Evolutionary conservation across 495 filamentous ascomycete genomes (phyloP).

Genomic region (Hypomontagnella submonticulosa): DNA sequence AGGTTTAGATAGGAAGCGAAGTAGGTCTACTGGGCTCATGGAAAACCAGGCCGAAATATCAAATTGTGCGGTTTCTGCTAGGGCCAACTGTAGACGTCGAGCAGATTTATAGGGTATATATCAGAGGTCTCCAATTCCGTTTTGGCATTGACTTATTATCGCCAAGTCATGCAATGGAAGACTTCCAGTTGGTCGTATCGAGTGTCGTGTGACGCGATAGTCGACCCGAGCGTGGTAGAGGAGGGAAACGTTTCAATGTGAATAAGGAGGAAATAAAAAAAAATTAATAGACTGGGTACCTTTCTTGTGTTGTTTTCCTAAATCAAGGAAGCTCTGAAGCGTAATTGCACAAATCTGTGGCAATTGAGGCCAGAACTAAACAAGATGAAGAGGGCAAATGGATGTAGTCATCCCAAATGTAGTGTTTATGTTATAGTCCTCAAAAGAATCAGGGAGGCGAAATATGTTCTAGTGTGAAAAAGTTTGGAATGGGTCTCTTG

Average conservation of each 20-base stretch:
- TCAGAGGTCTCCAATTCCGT: conserved; percentile 9
- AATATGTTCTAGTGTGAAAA: too few species aligned
- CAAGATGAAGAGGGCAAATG: not conserved
- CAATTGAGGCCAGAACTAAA: conserved; percentile 10
- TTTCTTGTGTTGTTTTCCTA: not conserved
- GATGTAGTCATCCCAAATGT: too few species aligned
- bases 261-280: conserved; percentile 6
- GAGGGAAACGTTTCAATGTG: not conserved
- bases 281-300: not conserved
- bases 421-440: too few species aligned
- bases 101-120: conserved; percentile 20
- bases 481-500: too few species aligned
- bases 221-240: conserved; percentile 7
- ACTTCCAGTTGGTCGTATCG: conserved; percentile 18
- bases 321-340: not conserved
- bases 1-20: conserved; percentile 95
- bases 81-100: conserved; percentile 27
- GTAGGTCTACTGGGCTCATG: conserved; percentile 93
- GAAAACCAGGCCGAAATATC: conserved; percentile 50
- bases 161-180: conserved; percentile 39
- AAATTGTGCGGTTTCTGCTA: conserved; percentile 27
- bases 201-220: conserved; percentile 31
- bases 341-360: not conserved
- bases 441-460: too few species aligned
- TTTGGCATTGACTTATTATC: conserved; percentile 41